These are phyloP conservation scores for Prunella vulgaris DNA, from an alignment of 257 asterid species.

Conservation along the genomic window DNA sequence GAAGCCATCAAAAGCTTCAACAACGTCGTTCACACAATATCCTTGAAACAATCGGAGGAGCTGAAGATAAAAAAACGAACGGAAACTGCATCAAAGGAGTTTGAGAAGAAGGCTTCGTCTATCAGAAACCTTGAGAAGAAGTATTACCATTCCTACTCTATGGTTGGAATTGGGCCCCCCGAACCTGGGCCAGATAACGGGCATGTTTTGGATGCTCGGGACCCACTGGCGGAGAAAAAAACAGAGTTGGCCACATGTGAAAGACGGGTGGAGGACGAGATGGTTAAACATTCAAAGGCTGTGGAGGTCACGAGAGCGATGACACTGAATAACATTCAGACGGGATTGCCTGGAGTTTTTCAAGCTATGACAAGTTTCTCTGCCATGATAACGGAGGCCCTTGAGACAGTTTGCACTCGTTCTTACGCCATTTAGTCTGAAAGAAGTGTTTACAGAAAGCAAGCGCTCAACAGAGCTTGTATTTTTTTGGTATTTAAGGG, in stretches of 20 bases:
- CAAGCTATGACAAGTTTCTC: constrained; percentile 96
- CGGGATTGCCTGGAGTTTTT: constrained; percentile 93
- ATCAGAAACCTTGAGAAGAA: constrained; percentile 74
- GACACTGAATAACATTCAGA: constrained; percentile 86
- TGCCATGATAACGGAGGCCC: constrained; percentile 61
- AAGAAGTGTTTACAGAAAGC: neutral
- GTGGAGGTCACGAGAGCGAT: constrained; percentile 88
- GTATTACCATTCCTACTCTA: constrained; percentile 72
- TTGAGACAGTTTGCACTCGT: constrained; percentile 67
- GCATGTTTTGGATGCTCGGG: constrained; percentile 60
- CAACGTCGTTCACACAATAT: constrained; percentile 73
- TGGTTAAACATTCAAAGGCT: constrained; percentile 64
- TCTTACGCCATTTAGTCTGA: constrained; percentile 62
- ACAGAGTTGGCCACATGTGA: constrained; percentile 67
- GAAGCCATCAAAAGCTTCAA: constrained; percentile 94
- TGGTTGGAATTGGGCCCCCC: constrained; percentile 72
- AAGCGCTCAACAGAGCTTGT: neutral
- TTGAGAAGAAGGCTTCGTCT: constrained; percentile 71
- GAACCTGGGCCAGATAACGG: constrained; percentile 48
- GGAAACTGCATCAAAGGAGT: constrained; percentile 64
- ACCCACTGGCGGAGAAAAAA: constrained; percentile 89
- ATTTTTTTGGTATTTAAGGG: constrained; percentile 16
- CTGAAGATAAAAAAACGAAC: constrained; percentile 62
- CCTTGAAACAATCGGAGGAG: constrained; percentile 75
- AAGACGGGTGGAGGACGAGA: constrained; percentile 88